Evolutionary conservation across 2,329 filamentous ascomycete genomes (phyloP).

Genomic region (Aspergillus novofumigatus): DNA sequence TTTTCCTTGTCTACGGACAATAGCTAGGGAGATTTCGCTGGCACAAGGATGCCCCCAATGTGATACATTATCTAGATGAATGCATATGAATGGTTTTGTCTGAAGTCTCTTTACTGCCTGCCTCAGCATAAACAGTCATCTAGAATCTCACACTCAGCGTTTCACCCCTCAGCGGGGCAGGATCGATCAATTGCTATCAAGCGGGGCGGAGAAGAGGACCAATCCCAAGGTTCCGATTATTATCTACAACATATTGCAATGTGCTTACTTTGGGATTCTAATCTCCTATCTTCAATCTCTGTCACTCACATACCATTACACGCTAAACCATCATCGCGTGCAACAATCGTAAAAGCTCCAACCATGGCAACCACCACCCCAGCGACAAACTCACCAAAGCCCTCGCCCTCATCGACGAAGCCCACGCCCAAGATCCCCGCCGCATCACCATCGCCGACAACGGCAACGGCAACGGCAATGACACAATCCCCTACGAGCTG

Average conservation of each 20-base stretch:
- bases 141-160: no score
- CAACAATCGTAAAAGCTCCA: not conserved
- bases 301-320: not conserved
- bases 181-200: not conserved
- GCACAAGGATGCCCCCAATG: not conserved
- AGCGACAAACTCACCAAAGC: constrained; percentile 44
- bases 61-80: not conserved
- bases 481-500: constrained; percentile 66
- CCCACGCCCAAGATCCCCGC: constrained; percentile 65
- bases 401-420: constrained; percentile 67
- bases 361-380: not conserved
- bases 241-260: not conserved
- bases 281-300: not conserved
- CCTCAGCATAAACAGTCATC: no score
- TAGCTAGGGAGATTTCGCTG: not conserved
- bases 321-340: not conserved
- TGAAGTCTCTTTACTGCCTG: not conserved
- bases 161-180: not conserved
- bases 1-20: not conserved
- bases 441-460: constrained; percentile 23
- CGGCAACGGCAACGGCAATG: not conserved
- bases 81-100: not conserved
- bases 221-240: not conserved
- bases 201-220: not conserved
- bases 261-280: no score